phyloP scores from a whole-genome alignment of 1,284 basidiomycete genomes.

The Singerocomus inundabilis region DNA sequence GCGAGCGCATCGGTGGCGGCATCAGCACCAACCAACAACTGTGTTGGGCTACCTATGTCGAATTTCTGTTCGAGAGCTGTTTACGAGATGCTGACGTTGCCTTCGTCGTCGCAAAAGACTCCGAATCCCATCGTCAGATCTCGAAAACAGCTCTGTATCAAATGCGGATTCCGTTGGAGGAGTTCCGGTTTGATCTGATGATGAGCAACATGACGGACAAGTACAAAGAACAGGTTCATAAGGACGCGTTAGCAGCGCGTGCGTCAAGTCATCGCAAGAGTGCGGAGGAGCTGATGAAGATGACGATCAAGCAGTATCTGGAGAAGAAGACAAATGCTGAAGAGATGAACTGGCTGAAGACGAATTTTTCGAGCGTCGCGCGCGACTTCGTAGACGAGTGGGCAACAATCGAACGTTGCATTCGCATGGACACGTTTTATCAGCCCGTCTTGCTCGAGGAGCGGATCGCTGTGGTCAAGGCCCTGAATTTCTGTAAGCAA shows the following conservation, averaged over 20 bases:
- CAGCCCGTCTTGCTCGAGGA: constrained; percentile 44
- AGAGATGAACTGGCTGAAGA: constrained; percentile 37
- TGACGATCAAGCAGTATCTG: constrained; percentile 12
- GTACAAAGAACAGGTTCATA: constrained; percentile 12
- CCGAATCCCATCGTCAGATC: constrained; percentile 39
- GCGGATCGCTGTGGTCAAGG: constrained; percentile 41
- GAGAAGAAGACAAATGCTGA: constrained; percentile 20
- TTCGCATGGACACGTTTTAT: constrained; percentile 40
- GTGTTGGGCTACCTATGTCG: constrained; percentile 39
- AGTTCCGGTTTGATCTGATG: constrained; percentile 32
- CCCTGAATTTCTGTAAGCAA: constrained; percentile 39
- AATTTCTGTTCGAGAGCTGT: constrained; percentile 44
- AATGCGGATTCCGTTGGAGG: constrained; percentile 38
- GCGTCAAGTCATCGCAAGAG: constrained; percentile 1
- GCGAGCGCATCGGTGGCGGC: constrained; percentile 1
- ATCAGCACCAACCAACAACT: constrained; percentile 20
- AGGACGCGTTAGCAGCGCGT: constrained; percentile 8
- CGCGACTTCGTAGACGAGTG: constrained; percentile 39
- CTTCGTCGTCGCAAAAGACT: constrained; percentile 34
- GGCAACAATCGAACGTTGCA: constrained; percentile 30
- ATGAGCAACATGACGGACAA: constrained; percentile 22
- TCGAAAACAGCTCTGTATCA: constrained; percentile 38
- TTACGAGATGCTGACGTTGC: constrained; percentile 42
- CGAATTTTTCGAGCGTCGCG: constrained; percentile 34
- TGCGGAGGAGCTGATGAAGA: constrained; percentile 11